phyloP scores from a whole-genome alignment of 331 rosid genomes.

The Acacia pycnantha region DNA sequence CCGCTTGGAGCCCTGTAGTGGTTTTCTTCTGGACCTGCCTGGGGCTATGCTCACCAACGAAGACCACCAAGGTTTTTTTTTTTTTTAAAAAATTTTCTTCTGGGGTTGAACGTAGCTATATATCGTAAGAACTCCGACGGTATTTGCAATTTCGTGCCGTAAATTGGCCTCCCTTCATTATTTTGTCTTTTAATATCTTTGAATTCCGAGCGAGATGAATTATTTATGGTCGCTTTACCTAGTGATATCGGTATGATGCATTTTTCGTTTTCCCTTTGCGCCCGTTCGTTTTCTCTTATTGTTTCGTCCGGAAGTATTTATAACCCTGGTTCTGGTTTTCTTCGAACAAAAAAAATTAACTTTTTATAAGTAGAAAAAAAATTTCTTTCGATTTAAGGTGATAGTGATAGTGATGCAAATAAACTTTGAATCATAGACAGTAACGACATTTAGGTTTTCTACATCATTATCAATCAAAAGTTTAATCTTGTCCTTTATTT shows the following conservation, averaged over 20 bases:
- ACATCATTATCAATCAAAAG: background rate
- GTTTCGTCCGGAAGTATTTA: background rate
- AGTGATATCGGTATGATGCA: background rate
- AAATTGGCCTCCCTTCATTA: background rate
- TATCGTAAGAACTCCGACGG: background rate
- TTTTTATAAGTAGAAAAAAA: background rate
- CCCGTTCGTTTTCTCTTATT: background rate
- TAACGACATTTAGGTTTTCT: background rate
- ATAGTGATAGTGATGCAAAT: background rate
- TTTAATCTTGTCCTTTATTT: background rate
- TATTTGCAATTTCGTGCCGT: background rate
- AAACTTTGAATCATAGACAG: background rate
- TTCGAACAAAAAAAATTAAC: too few species aligned
- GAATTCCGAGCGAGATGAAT: background rate
- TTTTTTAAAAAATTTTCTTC: background rate
- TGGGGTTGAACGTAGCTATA: background rate
- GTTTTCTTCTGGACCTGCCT: background rate
- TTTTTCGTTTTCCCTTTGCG: background rate
- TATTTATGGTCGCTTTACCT: background rate
- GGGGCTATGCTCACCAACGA: constrained; percentile 52
- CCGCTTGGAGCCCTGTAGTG: background rate
- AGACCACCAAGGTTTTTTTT: constrained; percentile 49
- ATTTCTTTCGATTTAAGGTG: background rate
- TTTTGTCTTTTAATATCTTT: background rate
- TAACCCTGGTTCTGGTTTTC: background rate